Evolutionary conservation across 345 rosid species (phyloP).

Genomic region (Salix brachista): DNA sequence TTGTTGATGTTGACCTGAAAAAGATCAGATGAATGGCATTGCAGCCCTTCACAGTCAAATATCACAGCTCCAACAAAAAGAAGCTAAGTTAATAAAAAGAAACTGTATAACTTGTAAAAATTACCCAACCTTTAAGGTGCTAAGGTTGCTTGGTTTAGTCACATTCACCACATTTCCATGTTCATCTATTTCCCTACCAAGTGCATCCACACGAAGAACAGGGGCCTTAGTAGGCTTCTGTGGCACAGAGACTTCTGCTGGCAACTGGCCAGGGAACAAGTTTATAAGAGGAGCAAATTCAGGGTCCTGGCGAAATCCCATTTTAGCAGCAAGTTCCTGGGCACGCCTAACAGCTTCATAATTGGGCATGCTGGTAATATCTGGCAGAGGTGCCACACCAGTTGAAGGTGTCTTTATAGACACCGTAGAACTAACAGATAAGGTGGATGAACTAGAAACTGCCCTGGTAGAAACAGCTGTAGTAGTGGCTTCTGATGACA

Average conservation of each 20-base stretch:
- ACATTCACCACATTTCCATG: constrained; percentile 78
- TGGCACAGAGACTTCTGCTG: constrained; percentile 46
- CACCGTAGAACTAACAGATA: constrained; percentile 25
- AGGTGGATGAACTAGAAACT: constrained; percentile 23
- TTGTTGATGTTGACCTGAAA: constrained; percentile 93
- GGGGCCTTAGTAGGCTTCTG: constrained; percentile 87
- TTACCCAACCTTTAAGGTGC: constrained; percentile 80
- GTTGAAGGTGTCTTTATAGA: constrained; percentile 33
- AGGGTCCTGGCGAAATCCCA: constrained; percentile 84
- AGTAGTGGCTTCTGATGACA: constrained; percentile 22
- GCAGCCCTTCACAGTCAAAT: background rate
- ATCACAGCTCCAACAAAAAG: background rate
- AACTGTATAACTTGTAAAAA: background rate
- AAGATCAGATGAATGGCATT: background rate
- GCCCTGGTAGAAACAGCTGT: constrained; percentile 26
- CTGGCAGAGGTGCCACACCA: constrained; percentile 33
- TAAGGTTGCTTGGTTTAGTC: constrained; percentile 86
- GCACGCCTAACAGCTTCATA: constrained; percentile 89
- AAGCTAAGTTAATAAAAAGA: background rate
- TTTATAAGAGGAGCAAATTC: constrained; percentile 67
- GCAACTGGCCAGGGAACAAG: constrained; percentile 65
- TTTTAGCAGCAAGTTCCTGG: constrained; percentile 77
- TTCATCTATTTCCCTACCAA: constrained; percentile 96
- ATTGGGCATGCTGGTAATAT: constrained; percentile 41
- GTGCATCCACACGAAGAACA: constrained; percentile 84